Evolutionary conservation across 768 basidiomycete genomes (phyloP), one percentile per base, ranked within the genome.

Genomic region (Hemileccinum impolitum): DNA sequence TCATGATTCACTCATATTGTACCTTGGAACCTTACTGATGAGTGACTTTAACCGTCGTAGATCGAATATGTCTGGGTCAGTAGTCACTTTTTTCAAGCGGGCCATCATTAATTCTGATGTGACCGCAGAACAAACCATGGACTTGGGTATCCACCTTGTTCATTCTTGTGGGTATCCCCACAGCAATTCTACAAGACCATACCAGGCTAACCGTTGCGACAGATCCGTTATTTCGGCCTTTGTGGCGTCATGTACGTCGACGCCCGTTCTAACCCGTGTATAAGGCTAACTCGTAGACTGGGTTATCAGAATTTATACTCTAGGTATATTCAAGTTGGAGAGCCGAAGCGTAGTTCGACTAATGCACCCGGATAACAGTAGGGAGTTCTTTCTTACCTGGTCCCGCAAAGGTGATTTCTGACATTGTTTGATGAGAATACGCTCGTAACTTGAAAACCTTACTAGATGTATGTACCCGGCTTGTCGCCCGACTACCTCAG

Each of bases 221-320:
- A 58, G 57, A 23, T 41, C 17, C 57, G 57, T 17, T 59, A 59
- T 19, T 19, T 13, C 6, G 52, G 57, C 12, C 49, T 51, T 18
- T 51, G 39, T 9, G 12, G 11, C 6, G 25, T 43, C 18, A n/a
- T 34, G 57, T 59, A 30, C n/a, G 48, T 36, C 19, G 4, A 15
- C 2, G 19, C 25, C 13, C 30, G 21, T 30, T 15, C 13, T 8
- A 39, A 8, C n/a, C 9, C 8, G 8, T 30, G 18, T 9, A 10
- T 6, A 40, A 21, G n/a, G 19, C 42, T 48, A 8, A 50, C 10
- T 38, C 10, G 0, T 14, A 21, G 21, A n/a, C n/a, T 43, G 28
- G 28, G 2, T 15, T 43, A 35, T 34, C 8, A 43, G 42, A 32
- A 34, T 43, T 3, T 32, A 19, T 21, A 15, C 30, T 34, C 32